phyloP scores from a whole-genome alignment of 116 monocot species.

The Papilionanthe hybrid region DNA sequence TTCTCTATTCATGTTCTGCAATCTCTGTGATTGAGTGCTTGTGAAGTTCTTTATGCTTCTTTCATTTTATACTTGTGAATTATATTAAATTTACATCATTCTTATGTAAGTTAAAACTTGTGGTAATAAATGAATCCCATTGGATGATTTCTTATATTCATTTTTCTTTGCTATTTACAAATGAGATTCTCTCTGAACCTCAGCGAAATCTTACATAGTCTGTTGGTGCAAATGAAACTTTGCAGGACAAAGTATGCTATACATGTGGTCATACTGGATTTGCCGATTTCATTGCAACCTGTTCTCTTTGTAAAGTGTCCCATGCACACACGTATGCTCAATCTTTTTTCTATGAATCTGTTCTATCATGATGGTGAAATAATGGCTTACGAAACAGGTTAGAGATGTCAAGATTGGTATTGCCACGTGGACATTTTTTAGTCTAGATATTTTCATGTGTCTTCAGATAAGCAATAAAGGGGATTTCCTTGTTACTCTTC shows the following conservation, averaged over 20 bases:
- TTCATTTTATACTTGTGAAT: background rate
- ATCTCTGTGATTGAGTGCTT: background rate
- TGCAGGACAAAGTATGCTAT: constrained; percentile 30
- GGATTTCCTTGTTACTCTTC: background rate
- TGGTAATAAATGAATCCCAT: background rate
- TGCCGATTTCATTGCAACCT: constrained; percentile 14
- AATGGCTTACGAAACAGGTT: constrained; percentile 4
- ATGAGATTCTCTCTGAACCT: background rate
- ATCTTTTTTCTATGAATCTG: background rate
- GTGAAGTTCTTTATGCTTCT: background rate
- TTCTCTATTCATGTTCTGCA: background rate
- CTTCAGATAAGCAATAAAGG: too few species aligned
- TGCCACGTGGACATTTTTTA: background rate
- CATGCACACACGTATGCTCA: constrained; percentile 24
- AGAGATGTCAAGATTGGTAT: background rate
- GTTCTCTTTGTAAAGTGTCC: constrained; percentile 23
- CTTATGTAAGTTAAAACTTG: background rate
- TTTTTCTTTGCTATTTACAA: background rate
- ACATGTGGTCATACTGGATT: constrained; percentile 25
- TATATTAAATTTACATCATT: background rate
- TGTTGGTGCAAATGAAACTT: background rate
- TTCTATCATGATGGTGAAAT: background rate
- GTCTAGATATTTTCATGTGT: background rate
- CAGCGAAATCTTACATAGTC: background rate
- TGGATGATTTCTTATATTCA: background rate